phyloP scores from a whole-genome alignment of 2,329 filamentous ascomycete genomes.

The Exophiala lecanii-corni region DNA sequence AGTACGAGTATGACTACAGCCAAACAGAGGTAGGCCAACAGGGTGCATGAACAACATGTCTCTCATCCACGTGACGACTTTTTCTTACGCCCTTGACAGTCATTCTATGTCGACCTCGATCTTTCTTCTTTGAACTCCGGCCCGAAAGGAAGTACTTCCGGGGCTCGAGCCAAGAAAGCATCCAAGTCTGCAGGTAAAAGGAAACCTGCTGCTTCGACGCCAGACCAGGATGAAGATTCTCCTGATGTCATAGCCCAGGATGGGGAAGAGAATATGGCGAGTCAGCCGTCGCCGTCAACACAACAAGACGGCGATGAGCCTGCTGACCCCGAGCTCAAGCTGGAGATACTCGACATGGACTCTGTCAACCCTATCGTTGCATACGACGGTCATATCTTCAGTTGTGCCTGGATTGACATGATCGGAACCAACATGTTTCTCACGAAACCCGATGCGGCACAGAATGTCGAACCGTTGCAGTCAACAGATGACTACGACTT shows the following conservation, averaged over 20 bases:
- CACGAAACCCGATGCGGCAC: conserved; percentile 49
- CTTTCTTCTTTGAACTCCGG: conserved; percentile 44
- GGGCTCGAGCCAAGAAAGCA: conserved; percentile 14
- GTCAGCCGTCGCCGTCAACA: conserved; percentile 21
- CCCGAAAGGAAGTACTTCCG: conserved; percentile 26
- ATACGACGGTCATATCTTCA: conserved; percentile 73
- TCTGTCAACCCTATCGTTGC: conserved; percentile 70
- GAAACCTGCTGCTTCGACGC: conserved; percentile 6
- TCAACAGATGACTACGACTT: conserved; percentile 58
- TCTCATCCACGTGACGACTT: neutral
- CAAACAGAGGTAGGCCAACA: conserved; percentile 47
- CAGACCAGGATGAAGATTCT: conserved; percentile 11
- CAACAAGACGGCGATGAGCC: conserved; percentile 34
- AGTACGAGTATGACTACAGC: conserved; percentile 60
- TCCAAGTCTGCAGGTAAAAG: neutral
- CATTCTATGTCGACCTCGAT: conserved; percentile 58
- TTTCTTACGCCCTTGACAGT: conserved; percentile 33
- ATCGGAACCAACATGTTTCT: conserved; percentile 83
- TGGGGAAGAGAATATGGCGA: conserved; percentile 4
- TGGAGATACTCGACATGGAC: conserved; percentile 83
- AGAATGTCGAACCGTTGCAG: conserved; percentile 25
- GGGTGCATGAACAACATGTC: conserved; percentile 1
- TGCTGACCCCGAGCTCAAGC: conserved; percentile 28
- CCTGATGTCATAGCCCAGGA: neutral
- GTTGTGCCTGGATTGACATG: conserved; percentile 74